Conservation (phyloP, 2,329 filamentous ascomycete genomes). For the Diplocarpon mali region DNA sequence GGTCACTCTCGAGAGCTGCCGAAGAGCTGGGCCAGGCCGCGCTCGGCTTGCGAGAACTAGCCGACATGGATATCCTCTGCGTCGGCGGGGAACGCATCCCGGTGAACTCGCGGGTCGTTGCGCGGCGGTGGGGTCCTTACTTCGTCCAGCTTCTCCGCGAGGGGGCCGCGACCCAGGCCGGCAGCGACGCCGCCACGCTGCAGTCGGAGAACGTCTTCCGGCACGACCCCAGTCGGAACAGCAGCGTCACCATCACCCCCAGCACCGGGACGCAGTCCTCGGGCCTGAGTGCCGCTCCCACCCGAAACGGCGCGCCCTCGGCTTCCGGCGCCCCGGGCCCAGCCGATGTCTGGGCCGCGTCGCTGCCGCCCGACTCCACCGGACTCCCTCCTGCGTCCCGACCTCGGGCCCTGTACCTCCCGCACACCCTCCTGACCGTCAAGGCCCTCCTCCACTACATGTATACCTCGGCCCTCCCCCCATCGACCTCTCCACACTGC, state of each 20-base stretch:
- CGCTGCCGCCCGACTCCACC: slow-evolving; percentile 16
- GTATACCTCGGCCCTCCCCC: slow-evolving; percentile 82
- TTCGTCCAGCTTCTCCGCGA: slow-evolving; percentile 88
- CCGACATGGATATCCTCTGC: slow-evolving; percentile 94
- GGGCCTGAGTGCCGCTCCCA: slow-evolving; percentile 38
- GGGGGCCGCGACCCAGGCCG: slow-evolving; percentile 56
- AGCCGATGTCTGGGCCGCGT: slow-evolving; percentile 10
- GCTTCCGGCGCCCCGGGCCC: slow-evolving; percentile 5
- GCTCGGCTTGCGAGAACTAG: slow-evolving; percentile 68
- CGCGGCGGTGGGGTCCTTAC: slow-evolving; percentile 86
- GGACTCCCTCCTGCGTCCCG: slow-evolving; percentile 36
- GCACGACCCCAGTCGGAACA: slow-evolving; percentile 57
- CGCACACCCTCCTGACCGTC: slow-evolving; percentile 81
- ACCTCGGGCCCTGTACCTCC: slow-evolving; percentile 81
- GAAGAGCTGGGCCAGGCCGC: slow-evolving; percentile 79
- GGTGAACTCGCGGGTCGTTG: slow-evolving; percentile 82
- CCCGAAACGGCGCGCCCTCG: slow-evolving; percentile 29
- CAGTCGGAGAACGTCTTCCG: slow-evolving; percentile 46
- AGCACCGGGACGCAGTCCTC: slow-evolving; percentile 40
- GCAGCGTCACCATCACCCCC: slow-evolving; percentile 75
- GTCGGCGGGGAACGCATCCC: slow-evolving; percentile 85
- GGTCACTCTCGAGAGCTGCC: slow-evolving; percentile 64
- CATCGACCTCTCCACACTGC: slow-evolving; percentile 64
- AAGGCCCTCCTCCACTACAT: slow-evolving; percentile 86
- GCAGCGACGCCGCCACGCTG: slow-evolving; percentile 64